phyloP scores from a whole-genome alignment of 768 basidiomycete species.

The Lactarius tabidus region DNA sequence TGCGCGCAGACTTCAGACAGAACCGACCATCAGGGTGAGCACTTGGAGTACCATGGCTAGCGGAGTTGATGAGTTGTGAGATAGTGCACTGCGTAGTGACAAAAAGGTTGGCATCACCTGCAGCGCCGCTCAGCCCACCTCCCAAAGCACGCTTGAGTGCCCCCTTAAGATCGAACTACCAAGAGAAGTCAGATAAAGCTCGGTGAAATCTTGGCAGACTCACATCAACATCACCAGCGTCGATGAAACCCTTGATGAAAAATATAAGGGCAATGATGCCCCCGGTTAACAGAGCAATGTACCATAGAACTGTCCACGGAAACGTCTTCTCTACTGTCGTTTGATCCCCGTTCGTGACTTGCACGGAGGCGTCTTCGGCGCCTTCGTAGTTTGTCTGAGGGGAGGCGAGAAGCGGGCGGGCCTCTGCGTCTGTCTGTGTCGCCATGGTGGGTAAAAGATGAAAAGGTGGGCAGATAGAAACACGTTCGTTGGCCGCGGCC shows the following conservation, averaged over 20 bases:
- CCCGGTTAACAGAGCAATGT: conserved; percentile 34
- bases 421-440: conserved; percentile 3
- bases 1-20: conserved; percentile 14
- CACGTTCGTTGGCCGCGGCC: background rate
- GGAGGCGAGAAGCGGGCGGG: conserved; percentile 10
- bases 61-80: conserved; percentile 7
- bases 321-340: conserved; percentile 15
- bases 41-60: conserved; percentile 94
- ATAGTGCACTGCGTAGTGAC: background rate
- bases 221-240: conserved; percentile 64
- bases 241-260: conserved; percentile 68
- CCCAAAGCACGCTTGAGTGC: conserved; percentile 83
- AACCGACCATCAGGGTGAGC: conserved; percentile 66
- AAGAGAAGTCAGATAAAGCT: background rate
- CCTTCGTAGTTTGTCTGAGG: background rate
- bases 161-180: conserved; percentile 72
- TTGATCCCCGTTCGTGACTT: background rate
- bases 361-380: background rate
- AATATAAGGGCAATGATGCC: conserved; percentile 42
- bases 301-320: conserved; percentile 33
- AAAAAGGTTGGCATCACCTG: conserved; percentile 43
- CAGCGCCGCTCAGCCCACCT: conserved; percentile 87
- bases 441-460: conserved; percentile 5
- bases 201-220: conserved; percentile 26
- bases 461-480: background rate